Conservation (phyloP, 192 early-diverging fungal species). For the Rhizophagus clarus region DNA sequence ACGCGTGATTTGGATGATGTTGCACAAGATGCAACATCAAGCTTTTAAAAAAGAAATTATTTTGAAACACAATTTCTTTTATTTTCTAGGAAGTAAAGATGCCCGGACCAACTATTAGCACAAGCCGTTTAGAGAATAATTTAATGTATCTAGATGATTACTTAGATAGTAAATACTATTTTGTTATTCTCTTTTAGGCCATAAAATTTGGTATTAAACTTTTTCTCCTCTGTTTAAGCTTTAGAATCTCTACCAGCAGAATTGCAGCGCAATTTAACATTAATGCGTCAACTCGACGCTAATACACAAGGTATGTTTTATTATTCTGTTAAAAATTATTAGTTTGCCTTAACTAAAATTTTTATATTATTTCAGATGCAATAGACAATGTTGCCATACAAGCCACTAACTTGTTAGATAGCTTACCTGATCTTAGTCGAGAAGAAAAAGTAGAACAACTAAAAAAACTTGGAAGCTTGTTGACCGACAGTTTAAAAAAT, state of each 20-base stretch:
- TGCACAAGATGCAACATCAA: too few relatives aligned
- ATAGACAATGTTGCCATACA: conserved; percentile 67
- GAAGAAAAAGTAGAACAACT: conserved; percentile 58
- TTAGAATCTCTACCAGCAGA: conserved; percentile 78
- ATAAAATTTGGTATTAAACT: conserved; percentile 1
- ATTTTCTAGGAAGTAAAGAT: not conserved
- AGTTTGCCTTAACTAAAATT: not conserved
- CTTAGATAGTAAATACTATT: conserved; percentile 76
- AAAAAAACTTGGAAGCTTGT: conserved; percentile 52
- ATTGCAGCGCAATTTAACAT: conserved; percentile 83
- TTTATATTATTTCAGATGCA: conserved; percentile 52
- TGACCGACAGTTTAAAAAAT: conserved; percentile 79
- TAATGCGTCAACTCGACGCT: conserved; percentile 93
- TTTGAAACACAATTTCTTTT: too few relatives aligned
- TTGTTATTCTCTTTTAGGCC: not conserved
- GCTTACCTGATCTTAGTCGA: conserved; percentile 53
- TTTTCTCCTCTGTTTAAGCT: conserved; percentile 42
- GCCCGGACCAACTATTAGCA: not conserved
- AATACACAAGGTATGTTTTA: conserved; percentile 59
- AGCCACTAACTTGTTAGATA: conserved; percentile 73
- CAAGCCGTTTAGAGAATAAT: conserved; percentile 38
- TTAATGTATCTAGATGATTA: conserved; percentile 86
- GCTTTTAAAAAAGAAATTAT: too few relatives aligned
- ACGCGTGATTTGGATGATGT: too few relatives aligned
- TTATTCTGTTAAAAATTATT: not conserved